Conservation (phyloP, 371 early-diverging fungal species). For the Rhizopus stolonifer region DNA sequence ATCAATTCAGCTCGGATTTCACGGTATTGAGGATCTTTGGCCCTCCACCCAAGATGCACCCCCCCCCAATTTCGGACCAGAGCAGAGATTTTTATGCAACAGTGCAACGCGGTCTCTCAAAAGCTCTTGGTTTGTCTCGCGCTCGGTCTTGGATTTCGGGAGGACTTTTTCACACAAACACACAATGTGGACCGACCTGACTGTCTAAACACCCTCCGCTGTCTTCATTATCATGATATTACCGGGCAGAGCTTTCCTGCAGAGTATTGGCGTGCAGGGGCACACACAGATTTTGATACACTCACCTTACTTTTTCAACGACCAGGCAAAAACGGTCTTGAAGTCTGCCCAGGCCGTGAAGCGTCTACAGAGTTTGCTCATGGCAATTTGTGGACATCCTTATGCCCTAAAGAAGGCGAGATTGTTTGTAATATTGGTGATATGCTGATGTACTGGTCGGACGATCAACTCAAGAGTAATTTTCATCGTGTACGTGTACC, state of each 20-base stretch:
- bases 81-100: constrained; percentile 27
- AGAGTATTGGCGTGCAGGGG: constrained; percentile 41
- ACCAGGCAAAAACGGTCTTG: constrained; percentile 30
- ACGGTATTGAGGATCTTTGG: constrained; percentile 34
- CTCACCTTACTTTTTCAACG: constrained; percentile 33
- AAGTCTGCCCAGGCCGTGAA: constrained; percentile 34
- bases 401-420: constrained; percentile 30
- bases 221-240: constrained; percentile 35
- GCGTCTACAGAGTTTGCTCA: constrained; percentile 32
- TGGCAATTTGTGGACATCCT: constrained; percentile 33
- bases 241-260: constrained; percentile 32
- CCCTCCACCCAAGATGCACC: constrained; percentile 30
- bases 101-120: constrained; percentile 30
- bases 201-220: constrained; percentile 31
- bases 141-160: constrained; percentile 26
- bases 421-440: constrained; percentile 40
- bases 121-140: constrained; percentile 31
- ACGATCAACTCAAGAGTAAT: constrained; percentile 32
- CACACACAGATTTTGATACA: constrained; percentile 38
- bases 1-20: constrained; percentile 34
- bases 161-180: constrained; percentile 33
- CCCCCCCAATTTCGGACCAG: constrained; percentile 24
- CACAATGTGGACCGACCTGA: constrained; percentile 28
- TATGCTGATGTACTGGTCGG: constrained; percentile 40
- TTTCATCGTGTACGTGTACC: constrained; percentile 37